Base-by-base conservation (phyloP, 2,329 filamentous ascomycete species). In the Alternaria sp. region DNA sequence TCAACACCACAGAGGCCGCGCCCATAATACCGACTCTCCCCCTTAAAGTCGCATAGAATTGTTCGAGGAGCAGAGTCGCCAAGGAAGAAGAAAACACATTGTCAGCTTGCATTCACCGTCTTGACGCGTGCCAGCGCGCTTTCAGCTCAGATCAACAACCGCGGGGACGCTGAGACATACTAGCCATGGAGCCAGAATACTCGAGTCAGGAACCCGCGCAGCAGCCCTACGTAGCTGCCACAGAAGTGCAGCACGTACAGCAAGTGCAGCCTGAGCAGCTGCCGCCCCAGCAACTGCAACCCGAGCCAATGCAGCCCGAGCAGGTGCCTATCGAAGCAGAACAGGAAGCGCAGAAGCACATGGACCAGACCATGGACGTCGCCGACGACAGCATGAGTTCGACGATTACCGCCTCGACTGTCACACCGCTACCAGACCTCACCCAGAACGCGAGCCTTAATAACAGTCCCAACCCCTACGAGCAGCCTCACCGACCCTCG, bases 401-500 rank as follows among this genome's bases (percentile, higher is more conserved):
- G 57, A 83, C 82, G 74, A 83, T 78, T 64, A 80, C 82, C 65
- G 78, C 81, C 55, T 78, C 81, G 43, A 77, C 70, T 47, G 61
- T 80, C 36, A 68, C 74, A 47, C 76, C 77, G 36, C 72, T 77
- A 45, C 76, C 80, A 59, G 82, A 83, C 56, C 79, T 83, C 66
- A 67, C 74, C 21, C 67, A 68, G 49, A 69, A 62, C 66, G 43
- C 23, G 67, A 69, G 76, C 26, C 66, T 67, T 44, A 71, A 61
- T 60, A 59, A 49, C 55, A 71, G 67, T 67, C 74, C 64, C 68
- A 74, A 68, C 54, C 67, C 69, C 64, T 73, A 73, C 59, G 80
- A 83, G 74, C 79, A 83, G 68, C 81, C 81, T 23, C 70, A 77
- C 55, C 82, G 85, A 15, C 86, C 87, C 57, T 85, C 85, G 45